Base-by-base conservation (phyloP, 106 monocot genomes). In the Narthecium ossifragum region DNA sequence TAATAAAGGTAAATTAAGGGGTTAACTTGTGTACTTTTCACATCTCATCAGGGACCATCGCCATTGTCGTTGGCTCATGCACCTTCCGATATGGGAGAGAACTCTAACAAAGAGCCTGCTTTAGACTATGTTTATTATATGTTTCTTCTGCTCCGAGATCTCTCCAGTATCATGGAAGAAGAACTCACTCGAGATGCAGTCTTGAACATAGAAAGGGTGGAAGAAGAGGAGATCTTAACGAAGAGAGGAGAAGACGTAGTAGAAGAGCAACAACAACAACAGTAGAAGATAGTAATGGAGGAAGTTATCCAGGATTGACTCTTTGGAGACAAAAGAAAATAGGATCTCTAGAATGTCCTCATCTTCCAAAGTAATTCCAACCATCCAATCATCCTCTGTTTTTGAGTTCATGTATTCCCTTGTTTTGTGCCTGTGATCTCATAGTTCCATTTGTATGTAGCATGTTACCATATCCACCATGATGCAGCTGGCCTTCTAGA, bases 401-500 rank as follows among this genome's bases (percentile, higher is more conserved):
- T 8, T 5, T 1, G n/a, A n/a, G 4, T 26, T 7, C 24, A 6
- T 22, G 23, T 38, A 6, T 11, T 0, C 14, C 53, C 18, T 11
- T 18, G 40, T 43, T 3, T 43, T 43, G 11, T 41, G 14, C 18
- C 3, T 17, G 27, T 37, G 6, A 25, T 52, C 17, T 52, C 6
- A 27, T 34, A 14, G 7, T 38, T 28, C 28, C 18, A 22, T 53
- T 1, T 31, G n/a, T 1, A 26, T 34, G n/a, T n/a, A 57, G 71
- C 57, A 14, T 57, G n/a, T 68, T 5, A 48, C 68, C 8, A 48
- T 59, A 24, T 70, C 71, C 11, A 55, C 70, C 1, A 32, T 62
- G 43, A 39, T 74, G 64, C 60, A 65, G 17, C 62, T 83, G 59
- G 78, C 83, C 20, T 78, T 67, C 67, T 74, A 83, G 54, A 78